Base-by-base conservation (phyloP, 352 stramenopile species). In the Pythium phragmiticola region DNA sequence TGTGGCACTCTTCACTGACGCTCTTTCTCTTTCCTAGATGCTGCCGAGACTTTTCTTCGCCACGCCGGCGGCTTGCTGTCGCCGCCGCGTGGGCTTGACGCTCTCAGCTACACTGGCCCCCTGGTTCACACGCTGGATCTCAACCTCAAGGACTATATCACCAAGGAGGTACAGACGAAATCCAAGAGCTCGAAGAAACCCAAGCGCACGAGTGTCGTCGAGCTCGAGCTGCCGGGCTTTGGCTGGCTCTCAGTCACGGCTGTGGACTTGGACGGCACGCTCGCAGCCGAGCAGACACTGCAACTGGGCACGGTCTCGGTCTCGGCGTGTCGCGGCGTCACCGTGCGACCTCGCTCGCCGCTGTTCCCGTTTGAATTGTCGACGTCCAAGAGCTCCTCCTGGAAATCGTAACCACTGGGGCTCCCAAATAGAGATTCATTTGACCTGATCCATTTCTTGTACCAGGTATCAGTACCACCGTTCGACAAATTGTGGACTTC, bases 331-430 rank as follows among this genome's bases (percentile, higher is more conserved):
- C 74, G 79, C 21, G 84, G 86, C 1, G 62, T 95, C 23, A 69
- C 73, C 0, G 81, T 91, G 41, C 58, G 74, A 13, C 78, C 82
- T 7, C 84, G 86, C 17, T 34, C 70, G 41, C 80, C 86, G 39
- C 72, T 95, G 9, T 93, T 93, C 60, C 86, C 86, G 16, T 93
- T 78, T 58, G 86, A 95, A 63, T 70, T 95, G 68, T 93, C 86
- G 9, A 74, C 70, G 19, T 90, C 84, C 3, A 95, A 90, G 68
- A 91, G 77, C 67, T 50, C 76, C 33, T 76, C 71, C 43, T 95
- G 86, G 86, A 92, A 95, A 66, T 77, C 73, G 42, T 90, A 82
- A 46, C 39, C 17, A 52, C 16, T 19, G 21, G 7, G 17, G 14
- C 30, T 17, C 45, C 43, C 26, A 37, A 55, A 57, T 63, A 47